Evolutionary conservation across 345 rosid species (phyloP), one percentile per base, ranked within the genome.

Genomic region (Carallia brachiata): DNA sequence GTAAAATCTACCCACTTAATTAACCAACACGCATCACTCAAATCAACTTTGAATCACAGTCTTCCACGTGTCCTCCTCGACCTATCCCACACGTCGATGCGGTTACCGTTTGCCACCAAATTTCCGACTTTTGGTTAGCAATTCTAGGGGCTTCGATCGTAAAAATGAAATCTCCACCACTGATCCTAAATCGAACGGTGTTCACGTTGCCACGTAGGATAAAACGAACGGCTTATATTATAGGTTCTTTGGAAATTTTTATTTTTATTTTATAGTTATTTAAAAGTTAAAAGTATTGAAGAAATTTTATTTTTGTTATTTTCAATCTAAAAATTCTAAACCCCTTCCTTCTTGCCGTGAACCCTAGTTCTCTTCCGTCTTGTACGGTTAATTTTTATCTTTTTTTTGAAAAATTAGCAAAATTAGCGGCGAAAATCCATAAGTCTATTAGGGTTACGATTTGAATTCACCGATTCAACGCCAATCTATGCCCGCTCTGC

Each of bases 361-460:
- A 79, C 83, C 91, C 90, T 84, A 82, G 88, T 79, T 68, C 81
- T 63, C 62, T 52, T 67, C 83, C 84, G 71, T 83, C 78, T 71
- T 65, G 53, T 61, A 48, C 80, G 80, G 63, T 72, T 61, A 67
- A 62, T 54, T 27, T 52, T 48, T 23, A 39, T 44, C 19, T 34
- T 64, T 40, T 31, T 58, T 62, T 36, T 75, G 73, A 75, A 64
- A 85, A 77, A 81, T 76, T 67, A 66, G 68, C 56, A 60, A 65
- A 75, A 82, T 69, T 74, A 71, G 70, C 70, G 52, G 36, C 36
- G 57, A 75, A 69, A 84, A 63, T 77, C 72, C 59, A 66, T 68
- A 56, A 82, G 65, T 83, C 61, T 40, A 3, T 75, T 63, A 57
- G 78, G 73, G 68, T 59, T 64, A 48, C 70, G 52, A 60, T 52